Conservation (phyloP, 768 basidiomycete genomes). For the Brasilioporus rufonigricans region DNA sequence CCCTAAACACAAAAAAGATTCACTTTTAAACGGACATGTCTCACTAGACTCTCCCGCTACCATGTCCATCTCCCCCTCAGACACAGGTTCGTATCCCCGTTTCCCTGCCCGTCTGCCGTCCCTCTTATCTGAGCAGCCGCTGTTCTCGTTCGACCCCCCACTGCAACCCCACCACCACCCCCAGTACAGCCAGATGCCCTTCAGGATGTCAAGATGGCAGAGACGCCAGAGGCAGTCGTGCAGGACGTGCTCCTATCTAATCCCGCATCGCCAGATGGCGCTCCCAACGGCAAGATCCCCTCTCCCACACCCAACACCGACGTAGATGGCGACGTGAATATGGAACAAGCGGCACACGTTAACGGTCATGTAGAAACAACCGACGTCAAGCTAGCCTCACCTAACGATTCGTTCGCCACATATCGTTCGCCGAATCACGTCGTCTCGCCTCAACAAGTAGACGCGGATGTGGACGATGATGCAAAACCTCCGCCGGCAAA, state of each 20-base stretch:
- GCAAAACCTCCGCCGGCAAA: conserved; percentile 78
- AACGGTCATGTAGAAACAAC: conserved; percentile 24
- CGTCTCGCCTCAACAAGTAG: conserved; percentile 28
- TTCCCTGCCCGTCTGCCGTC: conserved; percentile 20
- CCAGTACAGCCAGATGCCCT: conserved; percentile 43
- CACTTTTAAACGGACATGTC: conserved; percentile 62
- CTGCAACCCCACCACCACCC: conserved; percentile 46
- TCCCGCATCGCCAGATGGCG: conserved; percentile 12
- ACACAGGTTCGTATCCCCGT: conserved; percentile 46
- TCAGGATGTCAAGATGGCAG: conserved; percentile 59
- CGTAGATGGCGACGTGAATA: conserved; percentile 31
- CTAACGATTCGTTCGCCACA: conserved; percentile 33
- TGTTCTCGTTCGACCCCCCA: conserved; percentile 43
- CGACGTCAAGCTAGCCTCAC: conserved; percentile 16
- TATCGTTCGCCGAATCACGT: conserved; percentile 35
- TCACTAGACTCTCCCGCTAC: conserved; percentile 37
- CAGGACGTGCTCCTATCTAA: conserved; percentile 15
- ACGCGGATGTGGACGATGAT: conserved; percentile 40
- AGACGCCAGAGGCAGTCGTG: conserved; percentile 21
- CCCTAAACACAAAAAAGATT: conserved; percentile 34
- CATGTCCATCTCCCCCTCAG: conserved; percentile 45
- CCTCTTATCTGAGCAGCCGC: conserved; percentile 38
- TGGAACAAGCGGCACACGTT: conserved; percentile 23
- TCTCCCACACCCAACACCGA: conserved; percentile 27
- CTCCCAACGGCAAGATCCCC: conserved; percentile 29